Base-by-base conservation (phyloP, 1,284 basidiomycete genomes). In the Austroboletus niveus region DNA sequence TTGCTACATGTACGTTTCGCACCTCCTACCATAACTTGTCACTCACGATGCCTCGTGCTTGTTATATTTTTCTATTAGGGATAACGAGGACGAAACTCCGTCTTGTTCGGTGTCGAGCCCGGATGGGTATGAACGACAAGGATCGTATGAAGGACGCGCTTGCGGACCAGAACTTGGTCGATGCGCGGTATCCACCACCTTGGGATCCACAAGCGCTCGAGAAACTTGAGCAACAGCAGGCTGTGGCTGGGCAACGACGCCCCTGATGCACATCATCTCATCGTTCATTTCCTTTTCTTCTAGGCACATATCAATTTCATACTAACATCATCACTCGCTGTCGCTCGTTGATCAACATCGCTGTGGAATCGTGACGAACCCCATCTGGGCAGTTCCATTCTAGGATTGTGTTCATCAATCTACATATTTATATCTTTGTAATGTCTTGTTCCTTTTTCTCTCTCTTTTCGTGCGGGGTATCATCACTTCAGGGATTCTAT, bases 61-160 rank as follows among this genome's bases (percentile, higher is more conserved):
- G 38, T 40, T 20, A 12, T 22, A 12, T 15, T 15, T 39, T 7
- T 11, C 6, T 35, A 3, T 24, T 53, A 89, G 87, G 88, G 88
- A 89, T 90, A 69, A 88, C 85, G 56, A 78, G 87, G 42, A 90
- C 88, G n/a, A 90, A 89, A 65, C 77, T 87, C 8, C 82, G 88
- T 14, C 80, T 89, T 17, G 74, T 87, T 29, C 77, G 87, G 32
- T 89, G 87, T 66, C 79, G 80, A 20, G 79, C 78, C 22, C 78
- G 87, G 20, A 89, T 86, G 87, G 70, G 68, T 38, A 89, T 89
- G 85, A 82, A 75, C 45, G 79, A 82, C 53, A 74, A 74, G 30
- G 87, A 89, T 56, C 77, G 87, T 6, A 63, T 89, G 51, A 80
- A 78, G 47, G 87, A 89, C 61, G 87, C 84, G 1, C 76, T 81